Evolutionary conservation across 352 stramenopile species (phyloP), one percentile per base, ranked within the genome.

Genomic region (Pythium brassicae): DNA sequence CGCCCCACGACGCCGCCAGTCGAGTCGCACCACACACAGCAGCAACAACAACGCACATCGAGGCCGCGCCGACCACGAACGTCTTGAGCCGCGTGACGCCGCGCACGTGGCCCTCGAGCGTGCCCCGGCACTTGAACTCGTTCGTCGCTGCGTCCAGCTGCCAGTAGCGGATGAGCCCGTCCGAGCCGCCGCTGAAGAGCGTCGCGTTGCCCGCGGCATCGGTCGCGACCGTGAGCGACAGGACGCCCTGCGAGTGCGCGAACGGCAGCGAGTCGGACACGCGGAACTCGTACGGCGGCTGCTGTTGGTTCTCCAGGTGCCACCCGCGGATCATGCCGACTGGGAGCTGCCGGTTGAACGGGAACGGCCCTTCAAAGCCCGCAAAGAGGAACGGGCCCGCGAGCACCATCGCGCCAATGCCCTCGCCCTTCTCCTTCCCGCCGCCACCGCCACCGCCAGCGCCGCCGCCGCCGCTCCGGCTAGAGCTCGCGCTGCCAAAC

Each of bases 61-160:
- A 69, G 0, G 76, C 71, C 20, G 66, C 65, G 26, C 79, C 80
- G 26, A 94, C 69, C 43, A 85, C 69, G 40, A 89, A 89, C 2
- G 82, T 92, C 68, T 94, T 94, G 50, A 94, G 77, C 42, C 85
- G 71, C 56, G 85, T 92, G 26, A 94, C 70, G 25, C 82, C 80
- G 43, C 83, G 80, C 29, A 90, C 75, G 55, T 94, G 85, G 53
- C 85, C 82, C 32, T 92, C 82, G 46, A 94, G 80, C 12, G 75
- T 61, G 15, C 85, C 85, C 26, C 72, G 59, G 62, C 85, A 92
- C 61, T 89, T 85, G 66, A 94, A 94, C 49, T 68, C 54, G 58
- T 89, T 87, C 43, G 60, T 75, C 8, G 76, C 55, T 0, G 76
- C 66, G 54, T 94, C 85, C 39, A 92, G 67, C 46, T 89, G 80